Base-by-base conservation (phyloP, 768 basidiomycete species). In the Lentinula edodes region DNA sequence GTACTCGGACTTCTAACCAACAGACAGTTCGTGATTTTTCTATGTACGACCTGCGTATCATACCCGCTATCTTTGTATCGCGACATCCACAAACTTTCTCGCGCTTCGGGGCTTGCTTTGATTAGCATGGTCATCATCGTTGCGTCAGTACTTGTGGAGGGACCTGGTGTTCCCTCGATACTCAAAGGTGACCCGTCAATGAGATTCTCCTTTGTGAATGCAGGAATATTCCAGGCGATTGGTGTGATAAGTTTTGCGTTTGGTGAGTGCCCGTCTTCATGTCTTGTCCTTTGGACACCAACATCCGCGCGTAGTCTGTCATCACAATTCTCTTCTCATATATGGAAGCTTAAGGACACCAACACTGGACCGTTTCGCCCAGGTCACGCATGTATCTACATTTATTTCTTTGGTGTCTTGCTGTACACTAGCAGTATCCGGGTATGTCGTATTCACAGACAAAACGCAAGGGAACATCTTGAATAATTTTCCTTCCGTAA, bases 161-260 rank as follows among this genome's bases (percentile, higher is more conserved):
- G 91, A 6, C 89, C 88, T 2, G 83, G 89, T 55, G 89, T 89
- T 5, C 78, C 88, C 15, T 75, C 84, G 4, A 86, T 86, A 43
- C 75, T 94, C 36, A 89, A 87, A 71, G 96, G 96, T 9, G 86
- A 89, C 61, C 86, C 90, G 8, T 78, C 80, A 1, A 79, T 87
- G 67, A 83, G 89, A 7, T 89, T 91, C 69, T 88, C 91, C 2
- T 50, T 97, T 62, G 76, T 96, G 46, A 83, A 84, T 20, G 83
- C 91, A 0, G 91, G 94, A 1, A 79, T 98, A 23, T 93, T 97
- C 70, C 93, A 93, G 71, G 95, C 97, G 35, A 95, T 98, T 52
- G 97, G 96, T 23, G 97, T 99, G 63, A 99, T 99, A 68, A 91
- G 90, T 71, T 95, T 94, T 68, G 93, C 95, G 48, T 98, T 95